Conservation (phyloP, 2,329 filamentous ascomycete species). For the Thermomyces lanuginosus region DNA sequence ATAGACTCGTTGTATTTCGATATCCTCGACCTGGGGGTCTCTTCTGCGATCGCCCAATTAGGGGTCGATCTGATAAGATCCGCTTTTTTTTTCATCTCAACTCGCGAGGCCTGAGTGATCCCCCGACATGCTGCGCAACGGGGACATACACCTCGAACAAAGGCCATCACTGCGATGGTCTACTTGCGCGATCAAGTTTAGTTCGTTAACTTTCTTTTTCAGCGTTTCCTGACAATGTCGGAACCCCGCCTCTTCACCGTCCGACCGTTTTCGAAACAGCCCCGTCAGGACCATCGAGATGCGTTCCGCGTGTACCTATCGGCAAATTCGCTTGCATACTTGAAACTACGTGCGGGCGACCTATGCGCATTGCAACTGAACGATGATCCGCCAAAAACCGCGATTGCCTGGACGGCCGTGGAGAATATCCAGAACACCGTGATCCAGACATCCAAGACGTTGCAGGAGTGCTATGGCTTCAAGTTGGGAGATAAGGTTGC, state of each 20-base stretch:
- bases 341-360: constrained; percentile 43
- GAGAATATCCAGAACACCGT: constrained; percentile 51
- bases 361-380: constrained; percentile 29
- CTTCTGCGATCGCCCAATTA: too few relatives aligned
- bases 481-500: constrained; percentile 54
- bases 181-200: too few relatives aligned
- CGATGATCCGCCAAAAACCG: constrained; percentile 33
- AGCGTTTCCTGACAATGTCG: constrained; percentile 19
- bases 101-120: too few relatives aligned
- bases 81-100: too few relatives aligned
- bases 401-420: constrained; percentile 46
- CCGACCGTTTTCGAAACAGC: constrained; percentile 36
- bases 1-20: too few relatives aligned
- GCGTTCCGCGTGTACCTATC: constrained; percentile 44
- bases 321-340: constrained; percentile 37
- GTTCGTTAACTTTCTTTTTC: too few relatives aligned
- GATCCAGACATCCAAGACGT: constrained; percentile 54
- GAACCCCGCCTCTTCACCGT: constrained; percentile 33
- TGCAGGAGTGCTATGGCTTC: constrained; percentile 57
- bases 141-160: too few relatives aligned
- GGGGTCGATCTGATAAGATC: too few relatives aligned
- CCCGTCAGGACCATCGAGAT: constrained; percentile 35
- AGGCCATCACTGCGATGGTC: too few relatives aligned
- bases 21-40: too few relatives aligned
- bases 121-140: too few relatives aligned